Conservation (phyloP, 2,329 filamentous ascomycete species). For the Mariannaea elegans region DNA sequence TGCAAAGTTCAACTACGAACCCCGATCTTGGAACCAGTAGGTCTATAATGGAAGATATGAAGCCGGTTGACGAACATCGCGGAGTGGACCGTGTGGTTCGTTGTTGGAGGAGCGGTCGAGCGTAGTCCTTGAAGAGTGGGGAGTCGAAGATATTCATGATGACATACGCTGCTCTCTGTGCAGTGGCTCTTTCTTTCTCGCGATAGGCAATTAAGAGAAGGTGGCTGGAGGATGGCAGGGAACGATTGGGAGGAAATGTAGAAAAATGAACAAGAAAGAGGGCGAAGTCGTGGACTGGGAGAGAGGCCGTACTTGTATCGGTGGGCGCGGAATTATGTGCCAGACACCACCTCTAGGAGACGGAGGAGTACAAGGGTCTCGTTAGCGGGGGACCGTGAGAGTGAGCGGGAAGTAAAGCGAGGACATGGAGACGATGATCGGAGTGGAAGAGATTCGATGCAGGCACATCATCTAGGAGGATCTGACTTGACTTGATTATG, state of each 20-base stretch:
- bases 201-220: neutral
- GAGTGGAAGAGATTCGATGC: neutral
- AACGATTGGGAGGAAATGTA: neutral
- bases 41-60: conserved; percentile 42
- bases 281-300: neutral
- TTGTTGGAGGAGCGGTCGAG: conserved; percentile 30
- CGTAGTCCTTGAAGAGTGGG: conserved; percentile 38
- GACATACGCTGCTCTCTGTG: neutral
- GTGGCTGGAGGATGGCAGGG: neutral
- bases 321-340: neutral
- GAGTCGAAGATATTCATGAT: conserved; percentile 39
- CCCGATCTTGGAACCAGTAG: conserved; percentile 40
- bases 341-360: neutral
- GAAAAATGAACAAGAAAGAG: no score
- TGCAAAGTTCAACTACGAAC: conserved; percentile 42
- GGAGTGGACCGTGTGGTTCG: neutral
- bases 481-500: neutral
- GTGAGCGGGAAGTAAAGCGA: neutral
- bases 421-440: neutral
- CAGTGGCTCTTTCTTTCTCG: neutral
- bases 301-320: neutral
- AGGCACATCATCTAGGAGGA: neutral
- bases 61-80: conserved; percentile 15
- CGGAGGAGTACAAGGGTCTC: neutral
- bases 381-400: neutral